Percentiles rank a stretch among this genome's conserved stretches.
These are phyloP conservation scores for Nicotiana undulata DNA, from an alignment of 257 asterid species.

Conservation along the genomic window DNA sequence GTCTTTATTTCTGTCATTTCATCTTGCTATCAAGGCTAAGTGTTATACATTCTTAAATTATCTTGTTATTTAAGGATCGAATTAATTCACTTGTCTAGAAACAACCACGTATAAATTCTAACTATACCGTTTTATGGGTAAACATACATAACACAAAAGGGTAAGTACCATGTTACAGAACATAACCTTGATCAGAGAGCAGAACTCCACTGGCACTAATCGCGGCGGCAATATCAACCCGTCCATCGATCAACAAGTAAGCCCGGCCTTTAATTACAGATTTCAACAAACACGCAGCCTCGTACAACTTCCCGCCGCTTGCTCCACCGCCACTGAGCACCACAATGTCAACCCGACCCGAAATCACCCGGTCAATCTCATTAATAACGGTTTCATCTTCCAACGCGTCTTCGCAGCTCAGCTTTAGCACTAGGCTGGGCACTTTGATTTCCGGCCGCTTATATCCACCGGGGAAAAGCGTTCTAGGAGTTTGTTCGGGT, in stretches of 20 bases:
- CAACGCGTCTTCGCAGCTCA: conserved; percentile 50
- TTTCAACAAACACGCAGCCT: conserved; percentile 79
- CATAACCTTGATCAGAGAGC: conserved; percentile 87
- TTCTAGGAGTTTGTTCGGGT: conserved; percentile 43
- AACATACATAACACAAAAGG: neutral
- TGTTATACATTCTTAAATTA: no score
- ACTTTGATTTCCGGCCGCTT: conserved; percentile 91
- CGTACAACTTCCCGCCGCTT: conserved; percentile 63
- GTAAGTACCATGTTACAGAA: neutral
- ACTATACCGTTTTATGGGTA: no score
- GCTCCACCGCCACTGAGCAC: conserved; percentile 65
- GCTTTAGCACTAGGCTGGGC: conserved; percentile 55
- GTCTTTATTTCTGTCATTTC: no score
- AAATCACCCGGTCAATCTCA: conserved; percentile 53
- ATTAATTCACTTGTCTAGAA: no score
- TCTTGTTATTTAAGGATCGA: no score
- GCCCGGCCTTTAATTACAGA: conserved; percentile 74
- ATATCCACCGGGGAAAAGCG: conserved; percentile 82
- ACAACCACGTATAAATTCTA: no score
- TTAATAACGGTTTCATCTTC: conserved; percentile 38
- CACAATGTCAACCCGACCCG: conserved; percentile 62
- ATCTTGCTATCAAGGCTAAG: no score
- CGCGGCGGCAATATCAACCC: conserved; percentile 86
- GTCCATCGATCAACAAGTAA: conserved; percentile 76
- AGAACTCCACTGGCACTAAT: conserved; percentile 81